Base-by-base conservation (phyloP, 345 rosid species). In the Camelina sativa region DNA sequence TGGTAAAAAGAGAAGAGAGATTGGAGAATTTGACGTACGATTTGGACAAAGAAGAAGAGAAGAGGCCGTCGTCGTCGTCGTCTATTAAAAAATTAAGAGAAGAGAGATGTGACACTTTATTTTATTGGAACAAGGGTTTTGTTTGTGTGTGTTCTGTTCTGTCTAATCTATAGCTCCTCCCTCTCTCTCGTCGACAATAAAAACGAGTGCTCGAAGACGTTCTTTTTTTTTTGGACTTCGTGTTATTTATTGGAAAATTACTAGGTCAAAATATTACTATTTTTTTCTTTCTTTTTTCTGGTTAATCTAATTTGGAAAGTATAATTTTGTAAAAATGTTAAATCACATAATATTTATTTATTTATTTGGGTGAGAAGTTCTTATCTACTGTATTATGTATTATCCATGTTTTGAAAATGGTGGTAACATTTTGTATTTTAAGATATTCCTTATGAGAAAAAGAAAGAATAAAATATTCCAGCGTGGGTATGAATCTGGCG, bases 21-120 rank as follows among this genome's bases (percentile, higher is more conserved):
- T 32, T 19, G 32, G 22, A 72, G 60, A 52, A 28, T 25, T 25
- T 51, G 70, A 63, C 69, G 76, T 63, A 34, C 69, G 61, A 72
- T 51, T 72, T 43, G 52, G 69, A 62, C 76, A 62, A 25, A 25
- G 28, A 25, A 28, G 68, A 51, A 0, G 3, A 37, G 41, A 34
- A 34, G 68, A 35, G 19, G 52, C 51, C 12, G 53, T 40, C 15
- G 53, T 17, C 55, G 28, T 25, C 30, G 30, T 28, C 30, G 28
- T 47, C 7, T 48, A 61, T 52, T 62, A 47, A 22, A 47, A 15
- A 1, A 10, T 60, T 38, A 19, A 50, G 44, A 54, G 3, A 55
- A 56, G 62, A 8, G 38, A 8, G 38, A 44, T 70, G 43, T 43
- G 57, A 58, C 62, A 17, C 53, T 48, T n/a, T 48, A 17, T 48